Evolutionary conservation across 106 monocot species (phyloP), one percentile per base, ranked within the genome.

Genomic region (Allium sativum): DNA sequence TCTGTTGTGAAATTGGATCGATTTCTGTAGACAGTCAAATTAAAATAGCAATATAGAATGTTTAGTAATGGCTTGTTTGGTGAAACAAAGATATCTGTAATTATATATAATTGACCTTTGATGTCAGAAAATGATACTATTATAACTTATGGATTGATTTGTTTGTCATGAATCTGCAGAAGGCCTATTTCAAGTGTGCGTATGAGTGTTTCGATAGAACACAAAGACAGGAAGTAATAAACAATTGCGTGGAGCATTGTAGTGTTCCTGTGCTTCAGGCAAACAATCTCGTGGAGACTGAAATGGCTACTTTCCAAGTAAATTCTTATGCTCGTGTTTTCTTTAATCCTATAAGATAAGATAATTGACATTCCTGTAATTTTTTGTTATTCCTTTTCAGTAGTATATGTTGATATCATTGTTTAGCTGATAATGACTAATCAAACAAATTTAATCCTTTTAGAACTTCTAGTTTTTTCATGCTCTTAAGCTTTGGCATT

Each of bases 291-390:
- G 98, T 98, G 3, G 88, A 98, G 52, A 76, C 59, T 18, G 98
- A 98, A 72, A 98, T 98, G 98, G 92, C 88, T 7, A 88, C 88
- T 52, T 98, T 98, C 62, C 92, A 98, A 72, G 98, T 98, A 73
- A 1, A 31, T 5, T 7, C 12, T 4, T 13, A 14, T 48, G 13
- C 42, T 41, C 42, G 20, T 45, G 11, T 8, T 10, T 55, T 9
- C 19, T 15, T 50, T 50, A 15, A 50, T 50, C 31, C 31, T 31
- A 31, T 31, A 31, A 31, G 31, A 31, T 31, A 31, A 31, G 31
- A 31, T 31, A 31, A 31, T 5, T 31, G 31, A 31, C 31, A 31
- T 31, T 31, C 31, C 2, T 31, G 5, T 5, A 31, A 31, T 0
- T 31, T 31, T 3, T 31, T 31, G 0, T 31, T 3, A 31, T 31